phyloP scores from a whole-genome alignment of 306 rosid genomes.

The Ceratonia siliqua region DNA sequence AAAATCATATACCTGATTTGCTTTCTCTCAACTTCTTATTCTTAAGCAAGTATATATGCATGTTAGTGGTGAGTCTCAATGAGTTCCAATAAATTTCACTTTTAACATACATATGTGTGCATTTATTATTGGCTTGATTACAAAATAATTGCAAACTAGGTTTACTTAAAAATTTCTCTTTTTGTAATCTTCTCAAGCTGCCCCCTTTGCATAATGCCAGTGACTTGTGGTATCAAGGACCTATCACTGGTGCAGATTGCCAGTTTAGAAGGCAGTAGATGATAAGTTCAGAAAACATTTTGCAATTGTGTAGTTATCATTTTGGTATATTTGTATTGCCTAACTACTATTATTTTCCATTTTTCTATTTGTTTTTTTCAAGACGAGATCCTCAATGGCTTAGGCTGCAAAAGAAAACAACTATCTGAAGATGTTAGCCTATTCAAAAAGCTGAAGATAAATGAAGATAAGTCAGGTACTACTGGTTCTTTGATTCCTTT shows the following conservation, averaged over 20 bases:
- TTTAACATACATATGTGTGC: too few relatives aligned
- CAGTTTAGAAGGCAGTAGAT: not conserved
- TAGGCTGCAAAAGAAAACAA: slow-evolving; percentile 64
- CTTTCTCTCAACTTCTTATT: slow-evolving; percentile 53
- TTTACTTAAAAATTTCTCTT: too few relatives aligned
- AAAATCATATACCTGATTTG: slow-evolving; percentile 47
- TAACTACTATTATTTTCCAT: not conserved
- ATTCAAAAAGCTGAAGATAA: slow-evolving; percentile 67
- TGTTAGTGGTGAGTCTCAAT: too few relatives aligned
- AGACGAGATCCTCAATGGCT: slow-evolving; percentile 34
- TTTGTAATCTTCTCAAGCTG: not conserved
- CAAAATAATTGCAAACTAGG: too few relatives aligned
- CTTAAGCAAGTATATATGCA: slow-evolving; percentile 46
- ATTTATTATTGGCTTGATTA: too few relatives aligned
- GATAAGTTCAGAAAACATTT: slow-evolving; percentile 12
- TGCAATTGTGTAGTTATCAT: not conserved
- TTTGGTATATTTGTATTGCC: not conserved
- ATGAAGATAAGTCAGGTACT: slow-evolving; percentile 59
- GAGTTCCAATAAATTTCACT: too few relatives aligned
- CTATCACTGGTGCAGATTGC: not conserved
- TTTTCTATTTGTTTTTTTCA: not conserved
- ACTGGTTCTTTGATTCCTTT: not conserved
- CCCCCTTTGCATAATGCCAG: not conserved
- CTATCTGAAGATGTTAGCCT: slow-evolving; percentile 47
- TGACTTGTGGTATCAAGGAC: not conserved